Conservation (phyloP, 2,329 filamentous ascomycete species). For the Calonectria leucothoes region DNA sequence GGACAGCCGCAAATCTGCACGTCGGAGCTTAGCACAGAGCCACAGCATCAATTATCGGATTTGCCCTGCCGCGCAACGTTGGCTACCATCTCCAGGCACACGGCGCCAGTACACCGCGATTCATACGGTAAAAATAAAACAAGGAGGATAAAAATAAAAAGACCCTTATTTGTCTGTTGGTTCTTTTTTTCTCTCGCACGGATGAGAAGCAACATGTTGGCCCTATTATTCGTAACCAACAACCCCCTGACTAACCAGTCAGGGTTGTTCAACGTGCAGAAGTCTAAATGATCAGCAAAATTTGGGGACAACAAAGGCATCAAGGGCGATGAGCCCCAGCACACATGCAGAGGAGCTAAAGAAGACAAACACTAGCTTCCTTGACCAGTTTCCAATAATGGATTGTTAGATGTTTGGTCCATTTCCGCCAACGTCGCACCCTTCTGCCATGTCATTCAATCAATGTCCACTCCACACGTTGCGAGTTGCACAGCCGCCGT, state of each 20-base stretch:
- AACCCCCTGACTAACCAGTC: background rate
- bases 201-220: background rate
- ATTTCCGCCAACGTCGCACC: background rate
- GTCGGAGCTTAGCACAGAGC: background rate
- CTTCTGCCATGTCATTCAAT: background rate
- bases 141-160: no score
- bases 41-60: conserved; percentile 5
- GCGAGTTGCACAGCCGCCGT: background rate
- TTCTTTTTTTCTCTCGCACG: background rate
- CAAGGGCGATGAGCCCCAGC: background rate
- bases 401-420: background rate
- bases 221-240: background rate
- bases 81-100: background rate
- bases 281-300: background rate
- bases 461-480: background rate
- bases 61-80: conserved; percentile 10
- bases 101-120: background rate
- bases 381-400: conserved; percentile 4
- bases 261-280: background rate
- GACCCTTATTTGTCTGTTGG: no score
- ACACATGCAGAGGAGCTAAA: background rate
- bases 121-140: background rate
- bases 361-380: background rate
- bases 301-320: background rate
- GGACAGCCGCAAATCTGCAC: background rate